Evolutionary conservation across 768 basidiomycete genomes (phyloP), one percentile per base, ranked within the genome.

Genomic region (Agaricus bisporus): DNA sequence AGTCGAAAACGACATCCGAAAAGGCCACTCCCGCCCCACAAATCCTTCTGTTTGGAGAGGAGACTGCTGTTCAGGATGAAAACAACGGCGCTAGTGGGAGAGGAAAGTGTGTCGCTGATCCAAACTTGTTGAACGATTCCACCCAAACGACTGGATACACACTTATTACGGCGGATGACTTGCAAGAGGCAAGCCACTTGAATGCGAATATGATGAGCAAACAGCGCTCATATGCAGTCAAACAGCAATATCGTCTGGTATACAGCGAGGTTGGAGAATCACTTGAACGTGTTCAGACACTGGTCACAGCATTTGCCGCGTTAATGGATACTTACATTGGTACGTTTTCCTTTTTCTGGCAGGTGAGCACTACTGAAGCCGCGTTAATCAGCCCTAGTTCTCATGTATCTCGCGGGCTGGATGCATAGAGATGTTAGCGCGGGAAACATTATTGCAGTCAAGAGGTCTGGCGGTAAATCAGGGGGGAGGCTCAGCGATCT

Each of bases 271-370:
- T 38, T 25, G 54, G 54, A 6, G n/a, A 20, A 48, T 42, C 55
- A 42, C 48, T 49, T 12, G 32, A 72, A 56, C 66, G 70, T 48
- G 68, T 67, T 5, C 56, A 64, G 15, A 64, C 70, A 47, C n/a
- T 20, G 11, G 26, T 12, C 20, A 36, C 41, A 14, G 26, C 37
- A 9, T 25, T 48, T 45, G 35, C 35, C 26, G n/a, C 29, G 29
- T 35, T 37, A 7, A 47, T 39, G 43, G 45, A 20, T 5, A 22
- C 49, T 35, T 36, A 15, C 26, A 15, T 54, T 41, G 46, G 44
- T 41, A 26, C 26, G 44, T 51, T 42, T 18, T 1, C 9, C 9
- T 15, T 5, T 18, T 3, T n/a, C 2, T 20, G 29, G 5, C 14
- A 47, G 4, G 15, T 9, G 9, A 11, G 12, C 28, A 15, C 15